These are phyloP conservation scores for Scheffersomyces segobiensis DNA, from an alignment of 1,139 yeast genomes.

Conservation along the genomic window DNA sequence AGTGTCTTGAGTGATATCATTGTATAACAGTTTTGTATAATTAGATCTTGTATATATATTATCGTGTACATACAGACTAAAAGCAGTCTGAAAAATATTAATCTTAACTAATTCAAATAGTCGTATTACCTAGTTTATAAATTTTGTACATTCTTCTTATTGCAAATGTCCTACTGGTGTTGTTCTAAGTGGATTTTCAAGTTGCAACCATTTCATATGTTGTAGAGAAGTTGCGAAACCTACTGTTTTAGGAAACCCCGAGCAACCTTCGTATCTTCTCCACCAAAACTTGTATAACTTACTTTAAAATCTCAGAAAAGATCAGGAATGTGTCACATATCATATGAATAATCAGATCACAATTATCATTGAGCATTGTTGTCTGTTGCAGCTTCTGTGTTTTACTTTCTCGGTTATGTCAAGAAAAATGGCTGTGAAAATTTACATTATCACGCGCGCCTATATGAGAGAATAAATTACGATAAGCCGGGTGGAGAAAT, in stretches of 20 bases:
- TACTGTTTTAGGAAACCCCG: not conserved
- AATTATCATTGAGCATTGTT: too few relatives aligned
- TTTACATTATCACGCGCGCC: not conserved
- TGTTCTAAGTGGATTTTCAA: not conserved
- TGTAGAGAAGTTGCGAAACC: not conserved
- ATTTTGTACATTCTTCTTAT: too few relatives aligned
- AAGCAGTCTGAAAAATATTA: not conserved
- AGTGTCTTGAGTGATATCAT: slow-evolving; percentile 25
- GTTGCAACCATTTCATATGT: not conserved
- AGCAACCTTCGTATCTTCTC: not conserved
- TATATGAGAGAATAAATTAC: not conserved
- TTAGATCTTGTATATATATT: not conserved
- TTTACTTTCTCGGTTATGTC: not conserved
- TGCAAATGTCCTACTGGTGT: not conserved
- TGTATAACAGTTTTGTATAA: not conserved
- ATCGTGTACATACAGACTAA: not conserved
- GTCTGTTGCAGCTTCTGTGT: not conserved
- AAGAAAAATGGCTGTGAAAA: not conserved
- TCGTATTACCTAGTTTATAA: too few relatives aligned
- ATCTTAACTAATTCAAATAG: not conserved
- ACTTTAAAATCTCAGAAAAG: not conserved
- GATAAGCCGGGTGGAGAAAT: not conserved
- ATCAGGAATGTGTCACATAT: not conserved
- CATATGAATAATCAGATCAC: too few relatives aligned
- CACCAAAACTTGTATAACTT: not conserved